Conservation (phyloP, 805 yeast species). For the Cyberlindnera suaveolens region DNA sequence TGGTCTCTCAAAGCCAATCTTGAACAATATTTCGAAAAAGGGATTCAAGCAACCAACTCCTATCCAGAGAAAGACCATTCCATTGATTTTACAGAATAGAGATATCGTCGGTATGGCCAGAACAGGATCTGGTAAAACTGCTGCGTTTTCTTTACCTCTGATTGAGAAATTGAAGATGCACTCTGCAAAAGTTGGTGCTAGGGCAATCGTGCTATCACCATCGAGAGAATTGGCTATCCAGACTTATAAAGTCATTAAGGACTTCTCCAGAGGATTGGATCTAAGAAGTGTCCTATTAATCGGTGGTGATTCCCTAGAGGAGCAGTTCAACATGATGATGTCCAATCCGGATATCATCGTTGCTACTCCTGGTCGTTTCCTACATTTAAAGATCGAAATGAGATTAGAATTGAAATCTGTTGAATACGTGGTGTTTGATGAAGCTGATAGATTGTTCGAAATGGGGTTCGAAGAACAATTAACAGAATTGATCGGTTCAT, state of each 20-base stretch:
- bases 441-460: constrained; percentile 94
- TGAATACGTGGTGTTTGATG: constrained; percentile 92
- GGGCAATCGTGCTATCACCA: constrained; percentile 89
- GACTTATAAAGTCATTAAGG: constrained; percentile 83
- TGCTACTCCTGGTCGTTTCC: constrained; percentile 96
- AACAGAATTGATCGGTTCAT: constrained; percentile 77
- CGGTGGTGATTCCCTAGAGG: constrained; percentile 99
- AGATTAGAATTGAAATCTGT: constrained; percentile 72
- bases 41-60: constrained; percentile 97
- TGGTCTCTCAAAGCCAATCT: constrained; percentile 70
- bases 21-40: constrained; percentile 67
- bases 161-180: constrained; percentile 80
- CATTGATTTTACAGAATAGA: constrained; percentile 75
- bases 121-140: constrained; percentile 98
- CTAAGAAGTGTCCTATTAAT: constrained; percentile 74
- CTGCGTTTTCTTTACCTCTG: constrained; percentile 90
- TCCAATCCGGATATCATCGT: constrained; percentile 89
- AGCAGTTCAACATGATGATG: constrained; percentile 91
- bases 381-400: constrained; percentile 97
- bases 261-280: constrained; percentile 79
- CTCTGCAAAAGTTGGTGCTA: constrained; percentile 78
- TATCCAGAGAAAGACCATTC: constrained; percentile 93
- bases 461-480: constrained; percentile 94
- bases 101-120: constrained; percentile 99
- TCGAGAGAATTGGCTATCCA: constrained; percentile 95